Base-by-base conservation (phyloP, 2,329 filamentous ascomycete genomes). In the Apiospora rasikravindrae region DNA sequence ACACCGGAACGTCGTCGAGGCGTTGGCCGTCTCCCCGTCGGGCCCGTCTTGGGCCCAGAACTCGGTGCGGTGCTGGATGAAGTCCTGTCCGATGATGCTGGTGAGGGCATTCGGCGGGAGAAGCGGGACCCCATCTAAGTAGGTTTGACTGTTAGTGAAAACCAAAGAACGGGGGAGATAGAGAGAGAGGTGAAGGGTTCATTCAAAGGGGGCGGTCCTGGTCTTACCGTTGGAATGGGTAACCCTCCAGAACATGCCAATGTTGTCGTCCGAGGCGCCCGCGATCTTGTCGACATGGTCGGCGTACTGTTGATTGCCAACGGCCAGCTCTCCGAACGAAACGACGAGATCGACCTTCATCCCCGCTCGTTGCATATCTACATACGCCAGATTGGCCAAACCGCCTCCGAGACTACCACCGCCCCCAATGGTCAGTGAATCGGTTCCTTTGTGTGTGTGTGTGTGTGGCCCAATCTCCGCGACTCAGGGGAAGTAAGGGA, bases 261-360 rank as follows among this genome's bases (percentile, higher is more conserved):
- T 16, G 53, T 29, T 29, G 16, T 61, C 53, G 10, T 61, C 53
- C 29, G 53, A 37, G 16, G 53, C 53, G 26, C 53, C 53, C 29
- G 53, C 53, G 19, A 61, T 61, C 5, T 6, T 6, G 16, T 61
- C 53, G 26, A 61, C 29, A 10, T 61, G 53, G 29, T 61, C 53
- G 29, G 53, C 53, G 2, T 61, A 61, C 53, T 61, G 33, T 10
- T 22, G 16, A 11, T 61, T 61, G 53, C 53, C 53, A 4, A 37
- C 29, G 29, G 53, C 53, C 53, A 61, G 6, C 29, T 61, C 53
- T 11, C 53, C 53, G 16, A 11, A 61, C 0, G 53, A 19, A 29
- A 61, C 53, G 29, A 61, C 53, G 16, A 19, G 53, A 22, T 61
- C 53, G 10, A 61, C 53, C 53, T 61, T 61, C 16, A 61, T 61